Evolutionary conservation across 2,329 filamentous ascomycete genomes (phyloP).

Genomic region (Alternaria novae-zelandiae): DNA sequence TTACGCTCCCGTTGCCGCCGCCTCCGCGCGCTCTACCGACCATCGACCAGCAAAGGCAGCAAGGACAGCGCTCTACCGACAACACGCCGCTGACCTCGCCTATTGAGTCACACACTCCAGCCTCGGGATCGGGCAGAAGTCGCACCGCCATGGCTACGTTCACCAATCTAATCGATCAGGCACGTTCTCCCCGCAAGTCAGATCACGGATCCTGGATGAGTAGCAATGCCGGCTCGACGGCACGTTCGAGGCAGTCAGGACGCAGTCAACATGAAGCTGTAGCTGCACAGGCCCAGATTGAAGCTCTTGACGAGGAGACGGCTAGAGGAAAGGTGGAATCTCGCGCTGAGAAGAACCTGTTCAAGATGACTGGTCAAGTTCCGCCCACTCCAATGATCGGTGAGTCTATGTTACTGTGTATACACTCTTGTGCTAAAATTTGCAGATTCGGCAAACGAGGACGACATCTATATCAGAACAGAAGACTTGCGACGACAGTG

Average conservation of each 20-base stretch:
- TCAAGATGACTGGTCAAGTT: constrained; percentile 41
- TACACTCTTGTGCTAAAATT: background rate
- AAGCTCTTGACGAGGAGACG: constrained; percentile 41
- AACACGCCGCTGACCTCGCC: constrained; percentile 21
- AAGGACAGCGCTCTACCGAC: constrained; percentile 2
- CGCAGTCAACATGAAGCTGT: constrained; percentile 22
- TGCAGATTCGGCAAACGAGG: constrained; percentile 9
- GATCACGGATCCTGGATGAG: constrained; percentile 15
- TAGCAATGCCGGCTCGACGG: constrained; percentile 25
- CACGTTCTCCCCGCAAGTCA: constrained; percentile 33
- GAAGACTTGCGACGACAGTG: constrained; percentile 31
- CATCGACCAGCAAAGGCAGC: constrained; percentile 14
- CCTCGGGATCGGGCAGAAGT: constrained; percentile 24
- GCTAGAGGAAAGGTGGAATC: constrained; percentile 50
- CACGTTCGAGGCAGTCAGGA: constrained; percentile 32
- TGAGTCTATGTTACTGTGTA: constrained; percentile 5
- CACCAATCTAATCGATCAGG: constrained; percentile 34
- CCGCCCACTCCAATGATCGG: constrained; percentile 31
- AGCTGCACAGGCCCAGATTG: constrained; percentile 20
- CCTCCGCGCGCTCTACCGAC: constrained; percentile 20
- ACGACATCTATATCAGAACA: constrained; percentile 22
- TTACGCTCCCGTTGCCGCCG: constrained; percentile 19
- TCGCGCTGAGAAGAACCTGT: constrained; percentile 43
- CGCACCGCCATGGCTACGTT: constrained; percentile 28
- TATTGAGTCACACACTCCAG: constrained; percentile 14